phyloP scores from a whole-genome alignment of 2,329 filamentous ascomycete genomes.

The Diaporthe aspalathi region DNA sequence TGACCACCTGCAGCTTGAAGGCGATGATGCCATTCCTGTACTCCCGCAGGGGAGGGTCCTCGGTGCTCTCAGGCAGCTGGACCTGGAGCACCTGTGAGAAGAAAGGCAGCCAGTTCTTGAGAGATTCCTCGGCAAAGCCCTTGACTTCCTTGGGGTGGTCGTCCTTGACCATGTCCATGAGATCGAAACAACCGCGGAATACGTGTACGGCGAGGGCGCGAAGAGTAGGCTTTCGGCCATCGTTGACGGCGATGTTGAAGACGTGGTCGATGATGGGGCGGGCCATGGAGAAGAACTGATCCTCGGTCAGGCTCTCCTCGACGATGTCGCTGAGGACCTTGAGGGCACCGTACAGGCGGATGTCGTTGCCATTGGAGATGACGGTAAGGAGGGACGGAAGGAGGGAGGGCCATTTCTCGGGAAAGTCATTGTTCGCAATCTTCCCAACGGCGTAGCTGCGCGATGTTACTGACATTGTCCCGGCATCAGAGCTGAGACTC shows the following conservation, averaged over 20 bases:
- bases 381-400: constrained; percentile 83
- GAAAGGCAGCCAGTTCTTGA: constrained; percentile 89
- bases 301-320: constrained; percentile 92
- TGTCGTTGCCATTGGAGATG: constrained; percentile 80
- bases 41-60: constrained; percentile 67
- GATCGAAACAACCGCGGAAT: constrained; percentile 92
- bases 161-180: constrained; percentile 96
- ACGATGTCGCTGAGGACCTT: constrained; percentile 90
- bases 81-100: constrained; percentile 84
- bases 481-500: constrained; percentile 16
- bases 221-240: constrained; percentile 78
- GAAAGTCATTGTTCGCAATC: constrained; percentile 93
- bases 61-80: constrained; percentile 75
- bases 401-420: constrained; percentile 92
- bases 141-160: constrained; percentile 89
- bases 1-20: constrained; percentile 93
- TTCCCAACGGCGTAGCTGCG: constrained; percentile 83
- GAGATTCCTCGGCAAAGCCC: constrained; percentile 86
- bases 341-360: constrained; percentile 88
- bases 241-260: constrained; percentile 83
- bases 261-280: constrained; percentile 85
- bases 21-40: constrained; percentile 85
- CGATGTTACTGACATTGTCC: constrained; percentile 36
- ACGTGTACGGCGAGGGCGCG: constrained; percentile 89
- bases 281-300: constrained; percentile 93